Evolutionary conservation across 352 stramenopile genomes (phyloP).

Genomic region (Plasmopara halstedii): DNA sequence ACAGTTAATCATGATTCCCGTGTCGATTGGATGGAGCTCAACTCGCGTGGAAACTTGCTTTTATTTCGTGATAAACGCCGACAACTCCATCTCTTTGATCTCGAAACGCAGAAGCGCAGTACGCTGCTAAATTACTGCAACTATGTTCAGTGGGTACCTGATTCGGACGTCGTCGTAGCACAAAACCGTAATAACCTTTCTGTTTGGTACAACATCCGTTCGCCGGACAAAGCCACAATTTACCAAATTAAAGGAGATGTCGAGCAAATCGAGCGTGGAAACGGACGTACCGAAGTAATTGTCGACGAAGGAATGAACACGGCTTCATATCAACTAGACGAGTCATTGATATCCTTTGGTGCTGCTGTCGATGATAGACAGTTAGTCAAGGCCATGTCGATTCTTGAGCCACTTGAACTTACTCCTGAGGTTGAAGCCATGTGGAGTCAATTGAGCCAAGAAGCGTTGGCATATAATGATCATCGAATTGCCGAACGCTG

Average conservation of each 20-base stretch:
- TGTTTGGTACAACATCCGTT: conserved; percentile 95
- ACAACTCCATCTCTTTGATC: conserved; percentile 89
- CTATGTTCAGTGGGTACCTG: conserved; percentile 96
- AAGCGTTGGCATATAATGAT: conserved; percentile 81
- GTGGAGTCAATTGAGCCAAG: conserved; percentile 88
- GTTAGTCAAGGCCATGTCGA: conserved; percentile 88
- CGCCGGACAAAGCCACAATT: conserved; percentile 90
- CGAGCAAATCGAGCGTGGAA: conserved; percentile 90
- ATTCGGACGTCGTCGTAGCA: conserved; percentile 92
- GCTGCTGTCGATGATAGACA: conserved; percentile 90
- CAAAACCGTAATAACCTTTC: conserved; percentile 89
- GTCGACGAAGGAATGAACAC: conserved; percentile 94
- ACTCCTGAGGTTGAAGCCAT: conserved; percentile 90
- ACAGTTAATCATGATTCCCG: conserved; percentile 89
- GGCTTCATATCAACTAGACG: conserved; percentile 88
- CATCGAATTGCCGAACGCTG: conserved; percentile 88
- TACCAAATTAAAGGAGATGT: conserved; percentile 94
- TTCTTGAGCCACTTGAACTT: conserved; percentile 88
- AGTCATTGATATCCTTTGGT: conserved; percentile 91
- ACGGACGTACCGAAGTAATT: conserved; percentile 91
- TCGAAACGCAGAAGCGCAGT: conserved; percentile 76
- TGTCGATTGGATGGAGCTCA: conserved; percentile 94
- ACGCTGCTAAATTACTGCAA: conserved; percentile 93
- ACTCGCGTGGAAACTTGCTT: conserved; percentile 83
- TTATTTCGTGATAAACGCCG: conserved; percentile 91